Conservation (phyloP, 2,329 filamentous ascomycete species). For the Microdochium trichocladiopsis region DNA sequence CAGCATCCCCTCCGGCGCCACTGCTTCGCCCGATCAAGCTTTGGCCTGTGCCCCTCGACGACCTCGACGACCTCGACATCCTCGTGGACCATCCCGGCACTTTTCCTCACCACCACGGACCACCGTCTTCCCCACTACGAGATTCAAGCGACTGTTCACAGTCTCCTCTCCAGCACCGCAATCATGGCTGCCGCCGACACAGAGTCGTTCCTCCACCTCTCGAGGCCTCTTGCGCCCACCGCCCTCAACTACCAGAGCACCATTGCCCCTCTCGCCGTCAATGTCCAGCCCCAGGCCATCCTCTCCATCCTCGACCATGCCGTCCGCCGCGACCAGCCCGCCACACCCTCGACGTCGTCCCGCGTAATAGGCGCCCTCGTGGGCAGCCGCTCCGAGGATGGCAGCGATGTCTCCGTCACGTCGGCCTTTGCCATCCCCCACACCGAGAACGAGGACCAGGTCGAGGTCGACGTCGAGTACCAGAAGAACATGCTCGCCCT, state of each 20-base stretch:
- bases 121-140: constrained; percentile 8
- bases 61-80: neutral
- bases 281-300: constrained; percentile 77
- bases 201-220: constrained; percentile 89
- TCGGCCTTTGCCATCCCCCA: constrained; percentile 97
- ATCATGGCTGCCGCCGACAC: constrained; percentile 68
- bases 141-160: constrained; percentile 9
- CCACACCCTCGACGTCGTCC: constrained; percentile 66
- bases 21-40: neutral
- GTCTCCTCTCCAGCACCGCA: constrained; percentile 24
- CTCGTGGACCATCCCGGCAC: neutral
- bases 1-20: neutral
- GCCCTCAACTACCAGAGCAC: constrained; percentile 73
- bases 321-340: constrained; percentile 68
- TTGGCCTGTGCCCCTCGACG: neutral
- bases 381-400: constrained; percentile 90
- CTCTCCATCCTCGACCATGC: constrained; percentile 89
- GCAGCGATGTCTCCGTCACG: constrained; percentile 90
- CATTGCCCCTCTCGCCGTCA: constrained; percentile 86
- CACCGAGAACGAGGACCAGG: constrained; percentile 96
- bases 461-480: constrained; percentile 99
- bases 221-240: constrained; percentile 82
- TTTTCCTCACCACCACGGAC: constrained; percentile 8
- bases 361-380: constrained; percentile 96
- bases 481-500: constrained; percentile 98